Conservation (phyloP, 164 flowering plant species). For the Berberis thunbergii region DNA sequence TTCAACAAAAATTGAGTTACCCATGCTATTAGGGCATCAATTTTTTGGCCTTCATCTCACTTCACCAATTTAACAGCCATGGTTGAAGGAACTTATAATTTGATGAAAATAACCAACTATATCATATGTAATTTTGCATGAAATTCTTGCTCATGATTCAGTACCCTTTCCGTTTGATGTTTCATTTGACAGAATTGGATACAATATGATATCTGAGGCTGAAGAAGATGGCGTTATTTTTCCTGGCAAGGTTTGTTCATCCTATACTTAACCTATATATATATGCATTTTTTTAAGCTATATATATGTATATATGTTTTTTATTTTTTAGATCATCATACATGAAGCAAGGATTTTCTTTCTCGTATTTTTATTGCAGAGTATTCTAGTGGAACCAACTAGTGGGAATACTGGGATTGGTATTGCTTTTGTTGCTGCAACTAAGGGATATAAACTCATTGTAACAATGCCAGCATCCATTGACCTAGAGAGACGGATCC, state of each 20-base stretch:
- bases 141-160: neutral
- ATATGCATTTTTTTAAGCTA: neutral
- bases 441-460: slow-evolving; percentile 75
- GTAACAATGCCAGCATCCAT: slow-evolving; percentile 92
- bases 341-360: neutral
- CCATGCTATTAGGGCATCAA: too few species aligned
- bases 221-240: slow-evolving; percentile 69
- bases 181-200: slow-evolving; percentile 61
- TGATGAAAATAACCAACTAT: too few species aligned
- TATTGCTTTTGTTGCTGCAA: slow-evolving; percentile 86
- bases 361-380: slow-evolving; percentile 26
- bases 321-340: neutral
- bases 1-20: too few species aligned
- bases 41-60: too few species aligned
- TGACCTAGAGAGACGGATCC: slow-evolving; percentile 86
- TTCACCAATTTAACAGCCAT: too few species aligned
- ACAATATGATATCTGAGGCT: slow-evolving; percentile 85
- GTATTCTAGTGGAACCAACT: slow-evolving; percentile 77
- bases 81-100: too few species aligned
- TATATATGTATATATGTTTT: neutral
- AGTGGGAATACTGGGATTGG: slow-evolving; percentile 96
- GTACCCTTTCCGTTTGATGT: slow-evolving; percentile 5
- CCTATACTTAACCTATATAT: neutral
- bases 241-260: slow-evolving; percentile 69
- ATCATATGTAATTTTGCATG: neutral